phyloP scores from a whole-genome alignment of 1,284 basidiomycete species.

The Trametes polyzona region DNA sequence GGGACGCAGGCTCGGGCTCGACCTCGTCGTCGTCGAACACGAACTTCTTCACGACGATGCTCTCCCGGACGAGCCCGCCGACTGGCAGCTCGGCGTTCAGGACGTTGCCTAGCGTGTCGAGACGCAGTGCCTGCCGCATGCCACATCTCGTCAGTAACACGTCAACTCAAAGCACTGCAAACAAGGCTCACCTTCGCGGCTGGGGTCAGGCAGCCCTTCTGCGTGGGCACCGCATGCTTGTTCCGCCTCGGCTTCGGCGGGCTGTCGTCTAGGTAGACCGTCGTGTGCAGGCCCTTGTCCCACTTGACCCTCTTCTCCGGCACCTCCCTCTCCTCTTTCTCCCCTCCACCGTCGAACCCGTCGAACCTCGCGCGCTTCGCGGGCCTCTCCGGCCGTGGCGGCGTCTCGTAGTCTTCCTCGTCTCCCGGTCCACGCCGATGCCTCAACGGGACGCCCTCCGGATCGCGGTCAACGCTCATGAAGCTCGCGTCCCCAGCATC shows the following conservation, averaged over 20 bases:
- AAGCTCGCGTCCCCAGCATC: conserved; percentile 30
- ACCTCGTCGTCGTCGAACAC: conserved; percentile 69
- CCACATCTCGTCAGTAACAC: not conserved
- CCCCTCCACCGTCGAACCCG: conserved; percentile 42
- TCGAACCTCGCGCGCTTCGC: conserved; percentile 41
- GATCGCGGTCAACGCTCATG: conserved; percentile 36
- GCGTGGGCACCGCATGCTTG: conserved; percentile 43
- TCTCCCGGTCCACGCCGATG: conserved; percentile 76
- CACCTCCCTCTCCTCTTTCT: conserved; percentile 60
- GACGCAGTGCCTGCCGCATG: conserved; percentile 53
- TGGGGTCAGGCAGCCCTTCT: conserved; percentile 68
- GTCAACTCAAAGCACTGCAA: not conserved
- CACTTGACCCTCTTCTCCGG: conserved; percentile 71
- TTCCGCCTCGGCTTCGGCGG: conserved; percentile 50
- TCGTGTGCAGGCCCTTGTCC: conserved; percentile 71
- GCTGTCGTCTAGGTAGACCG: conserved; percentile 63
- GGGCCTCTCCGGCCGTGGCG: conserved; percentile 46
- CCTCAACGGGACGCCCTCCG: conserved; percentile 33
- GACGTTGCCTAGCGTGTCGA: conserved; percentile 81
- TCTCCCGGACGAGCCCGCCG: conserved; percentile 65
- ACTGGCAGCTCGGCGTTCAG: conserved; percentile 62
- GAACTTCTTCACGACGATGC: conserved; percentile 77
- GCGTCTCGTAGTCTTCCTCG: conserved; percentile 81
- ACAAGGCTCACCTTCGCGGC: conserved; percentile 66
- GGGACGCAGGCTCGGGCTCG: conserved; percentile 38